Conservation (phyloP, 179 eudicot genomes). For the Dionaea muscipula region DNA sequence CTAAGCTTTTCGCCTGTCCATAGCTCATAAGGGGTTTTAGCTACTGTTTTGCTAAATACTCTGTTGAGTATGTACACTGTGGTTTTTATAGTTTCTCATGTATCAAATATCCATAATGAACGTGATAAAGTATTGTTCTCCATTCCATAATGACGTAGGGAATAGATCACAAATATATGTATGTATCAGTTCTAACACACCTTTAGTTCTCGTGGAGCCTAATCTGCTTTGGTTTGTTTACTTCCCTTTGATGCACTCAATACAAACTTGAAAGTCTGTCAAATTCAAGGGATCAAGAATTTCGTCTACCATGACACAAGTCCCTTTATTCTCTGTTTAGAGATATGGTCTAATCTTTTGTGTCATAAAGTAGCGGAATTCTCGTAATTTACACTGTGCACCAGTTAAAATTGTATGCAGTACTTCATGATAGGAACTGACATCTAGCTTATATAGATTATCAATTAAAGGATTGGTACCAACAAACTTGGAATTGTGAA, state of each 20-base stretch:
- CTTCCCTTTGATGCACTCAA: too few species aligned
- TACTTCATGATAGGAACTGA: not conserved
- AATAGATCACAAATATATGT: not conserved
- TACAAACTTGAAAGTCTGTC: too few species aligned
- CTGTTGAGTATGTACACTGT: not conserved
- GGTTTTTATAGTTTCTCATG: not conserved
- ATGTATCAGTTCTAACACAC: not conserved
- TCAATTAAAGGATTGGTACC: too few species aligned
- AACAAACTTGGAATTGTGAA: too few species aligned
- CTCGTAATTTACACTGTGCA: not conserved
- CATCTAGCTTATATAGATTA: not conserved
- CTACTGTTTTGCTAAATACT: not conserved
- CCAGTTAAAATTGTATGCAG: slow-evolving; percentile 12
- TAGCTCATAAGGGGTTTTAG: slow-evolving; percentile 1
- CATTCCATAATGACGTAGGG: not conserved
- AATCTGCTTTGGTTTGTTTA: not conserved
- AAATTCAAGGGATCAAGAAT: not conserved
- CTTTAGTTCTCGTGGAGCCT: not conserved
- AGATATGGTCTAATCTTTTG: not conserved
- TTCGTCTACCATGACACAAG: not conserved
- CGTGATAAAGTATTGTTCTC: slow-evolving; percentile 5
- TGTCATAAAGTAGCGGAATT: not conserved
- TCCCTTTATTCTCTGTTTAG: not conserved
- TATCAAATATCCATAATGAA: not conserved
- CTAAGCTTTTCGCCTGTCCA: slow-evolving; percentile 1